Base-by-base conservation (phyloP, 1,139 yeast genomes). In the Hansenula lynferdii region DNA sequence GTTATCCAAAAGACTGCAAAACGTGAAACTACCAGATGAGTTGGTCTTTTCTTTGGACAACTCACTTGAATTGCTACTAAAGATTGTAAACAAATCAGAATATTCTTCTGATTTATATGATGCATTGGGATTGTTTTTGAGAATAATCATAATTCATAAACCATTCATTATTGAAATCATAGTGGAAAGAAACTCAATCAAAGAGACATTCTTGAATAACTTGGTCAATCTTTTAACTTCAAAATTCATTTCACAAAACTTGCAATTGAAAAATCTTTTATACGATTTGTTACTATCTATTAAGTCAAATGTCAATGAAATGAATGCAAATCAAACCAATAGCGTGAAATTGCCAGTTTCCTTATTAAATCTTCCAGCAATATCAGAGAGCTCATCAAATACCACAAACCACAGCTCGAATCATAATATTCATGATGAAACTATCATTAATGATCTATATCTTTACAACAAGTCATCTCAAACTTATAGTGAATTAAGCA, bases 281-380 rank as follows among this genome's bases (percentile, higher is more conserved):
- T 80, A 80, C 50, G 92, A 84, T 54, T 65, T 82, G 33, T 58
- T 82, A 29, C 61, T 79, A 3, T 71, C 85, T 4, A 62, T 81
- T 51, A 80, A 79, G 51, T 41, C 53, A 8, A 51, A 47, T 26
- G 50, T 52, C n/a, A 51, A 47, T 35, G 54, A 51, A 22, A 24
- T 48, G 31, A 48, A 46, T 33, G 32, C 50, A 6, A 45, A 39
- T 22, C 51, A 44, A 34, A 37, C 43, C 11, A 41, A 27, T 15
- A 33, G 33, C 10, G 44, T 48, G 14, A 53, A 51, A 30, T 39
- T 53, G 14, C 56, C 53, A 14, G 36, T 42, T 5, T 53, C 50
- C 9, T 42, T 50, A 26, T 36, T 44, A 31, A 56, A 45, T 30
- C 39, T 43, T 8, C 57, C 51, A 12, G 49, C 43, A 14, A 49